Evolutionary conservation across 129 eudicot genomes (phyloP).

Genomic region (Gnaphalium uliginosum): DNA sequence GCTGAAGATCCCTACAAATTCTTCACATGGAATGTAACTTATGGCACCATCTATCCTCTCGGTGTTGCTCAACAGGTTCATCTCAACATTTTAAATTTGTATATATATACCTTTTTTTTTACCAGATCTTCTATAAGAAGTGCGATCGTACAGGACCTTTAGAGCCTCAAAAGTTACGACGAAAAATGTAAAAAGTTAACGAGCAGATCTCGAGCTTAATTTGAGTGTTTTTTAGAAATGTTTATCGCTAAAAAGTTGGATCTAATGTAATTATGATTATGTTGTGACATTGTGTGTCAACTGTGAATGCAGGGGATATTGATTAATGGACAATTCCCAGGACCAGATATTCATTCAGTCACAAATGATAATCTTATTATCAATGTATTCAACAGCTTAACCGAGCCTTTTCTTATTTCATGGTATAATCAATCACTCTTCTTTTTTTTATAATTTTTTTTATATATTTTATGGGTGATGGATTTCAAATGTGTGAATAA

Average conservation of each 20-base stretch:
- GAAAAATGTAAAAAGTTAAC: no score
- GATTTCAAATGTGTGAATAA: neutral
- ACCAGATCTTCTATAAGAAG: neutral
- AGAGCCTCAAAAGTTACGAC: neutral
- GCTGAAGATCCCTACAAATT: slow-evolving; percentile 85
- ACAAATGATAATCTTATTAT: slow-evolving; percentile 77
- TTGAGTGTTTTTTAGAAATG: neutral
- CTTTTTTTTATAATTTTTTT: neutral
- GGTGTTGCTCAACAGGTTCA: slow-evolving; percentile 80
- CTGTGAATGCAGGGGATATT: slow-evolving; percentile 60
- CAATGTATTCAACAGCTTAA: slow-evolving; percentile 69
- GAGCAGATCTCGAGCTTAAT: neutral
- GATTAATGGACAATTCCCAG: slow-evolving; percentile 85
- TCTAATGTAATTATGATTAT: neutral
- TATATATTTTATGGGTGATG: neutral
- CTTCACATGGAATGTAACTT: slow-evolving; percentile 90
- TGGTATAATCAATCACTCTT: slow-evolving; percentile 35
- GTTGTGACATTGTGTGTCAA: neutral
- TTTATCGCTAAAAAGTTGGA: neutral
- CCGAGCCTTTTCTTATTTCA: slow-evolving; percentile 74
- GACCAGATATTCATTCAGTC: slow-evolving; percentile 66
- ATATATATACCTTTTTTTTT: no score
- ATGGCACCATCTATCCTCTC: slow-evolving; percentile 82
- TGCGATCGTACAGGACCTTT: no score
- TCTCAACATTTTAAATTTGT: neutral